These are phyloP conservation scores for Cryptococcus sp. DNA, from an alignment of 1,284 basidiomycete genomes.

Conservation along the genomic window DNA sequence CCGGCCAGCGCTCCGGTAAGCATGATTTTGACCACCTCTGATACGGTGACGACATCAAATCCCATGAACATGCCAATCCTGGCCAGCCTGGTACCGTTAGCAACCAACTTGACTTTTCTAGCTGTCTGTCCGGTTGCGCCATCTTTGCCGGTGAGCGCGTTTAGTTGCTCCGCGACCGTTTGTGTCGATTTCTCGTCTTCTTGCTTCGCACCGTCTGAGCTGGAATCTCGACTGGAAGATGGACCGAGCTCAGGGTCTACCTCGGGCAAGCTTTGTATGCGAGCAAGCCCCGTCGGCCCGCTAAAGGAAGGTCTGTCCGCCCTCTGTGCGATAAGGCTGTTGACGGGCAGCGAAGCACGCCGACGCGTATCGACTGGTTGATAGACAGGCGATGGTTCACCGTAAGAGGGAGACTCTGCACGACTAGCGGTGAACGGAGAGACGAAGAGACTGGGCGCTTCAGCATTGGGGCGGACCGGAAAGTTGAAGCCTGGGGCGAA, in stretches of 20 bases:
- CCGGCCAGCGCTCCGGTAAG: slow-evolving; percentile 54
- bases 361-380: slow-evolving; percentile 20
- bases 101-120: slow-evolving; percentile 5
- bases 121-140: not conserved
- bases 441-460: not conserved
- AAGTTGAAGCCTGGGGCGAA: slow-evolving; percentile 40
- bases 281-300: slow-evolving; percentile 26
- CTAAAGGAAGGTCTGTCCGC: slow-evolving; percentile 13
- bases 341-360: slow-evolving; percentile 32
- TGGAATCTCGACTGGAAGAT: not conserved
- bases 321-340: slow-evolving; percentile 10
- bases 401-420: no score
- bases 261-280: slow-evolving; percentile 51
- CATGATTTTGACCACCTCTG: slow-evolving; percentile 52
- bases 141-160: not conserved
- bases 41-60: slow-evolving; percentile 50
- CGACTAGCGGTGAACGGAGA: no score
- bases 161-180: slow-evolving; percentile 1
- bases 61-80: slow-evolving; percentile 41
- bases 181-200: not conserved
- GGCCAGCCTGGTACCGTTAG: slow-evolving; percentile 9
- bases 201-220: slow-evolving; percentile 9
- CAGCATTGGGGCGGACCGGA: slow-evolving; percentile 19
- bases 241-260: slow-evolving; percentile 28
- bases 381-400: slow-evolving; percentile 4